phyloP scores from a whole-genome alignment of 495 filamentous ascomycete genomes.

The Venustampulla echinocandica region DNA sequence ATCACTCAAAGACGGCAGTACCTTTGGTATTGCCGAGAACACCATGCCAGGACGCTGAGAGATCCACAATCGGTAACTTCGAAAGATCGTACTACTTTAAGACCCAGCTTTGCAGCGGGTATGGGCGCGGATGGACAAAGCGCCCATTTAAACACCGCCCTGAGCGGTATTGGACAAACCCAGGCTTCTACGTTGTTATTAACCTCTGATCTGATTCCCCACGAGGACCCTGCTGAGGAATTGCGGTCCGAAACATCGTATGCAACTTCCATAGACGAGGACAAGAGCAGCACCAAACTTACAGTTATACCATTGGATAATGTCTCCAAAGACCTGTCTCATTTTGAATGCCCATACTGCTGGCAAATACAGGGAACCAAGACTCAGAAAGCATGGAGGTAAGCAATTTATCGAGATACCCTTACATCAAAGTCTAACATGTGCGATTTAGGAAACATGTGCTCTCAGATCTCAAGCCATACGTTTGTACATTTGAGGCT shows the following conservation, averaged over 20 bases:
- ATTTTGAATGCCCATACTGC: constrained; percentile 31
- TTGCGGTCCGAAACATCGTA: constrained; percentile 14
- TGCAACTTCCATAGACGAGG: constrained; percentile 8
- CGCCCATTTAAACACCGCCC: neutral
- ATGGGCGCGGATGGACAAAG: neutral
- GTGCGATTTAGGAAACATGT: neutral
- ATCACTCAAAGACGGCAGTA: constrained; percentile 33
- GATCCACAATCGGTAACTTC: neutral
- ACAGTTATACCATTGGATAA: constrained; percentile 5
- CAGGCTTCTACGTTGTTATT: constrained; percentile 15
- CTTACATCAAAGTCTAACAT: neutral
- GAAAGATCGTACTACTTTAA: neutral
- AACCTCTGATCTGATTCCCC: neutral
- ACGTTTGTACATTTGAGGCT: constrained; percentile 2
- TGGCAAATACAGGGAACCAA: constrained; percentile 21
- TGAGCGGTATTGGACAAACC: constrained; percentile 12
- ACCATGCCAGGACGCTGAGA: constrained; percentile 24
- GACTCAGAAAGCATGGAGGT: constrained; percentile 27
- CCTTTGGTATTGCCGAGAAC: constrained; percentile 32
- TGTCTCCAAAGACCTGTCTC: constrained; percentile 4
- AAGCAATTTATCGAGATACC: constrained; percentile 3
- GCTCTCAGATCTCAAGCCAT: constrained; percentile 2
- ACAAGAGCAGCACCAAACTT: constrained; percentile 1
- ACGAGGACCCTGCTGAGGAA: constrained; percentile 6
- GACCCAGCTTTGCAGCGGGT: neutral